These are phyloP conservation scores for Lophiotrema nucula DNA, from an alignment of 495 filamentous ascomycete genomes.

Conservation along the genomic window DNA sequence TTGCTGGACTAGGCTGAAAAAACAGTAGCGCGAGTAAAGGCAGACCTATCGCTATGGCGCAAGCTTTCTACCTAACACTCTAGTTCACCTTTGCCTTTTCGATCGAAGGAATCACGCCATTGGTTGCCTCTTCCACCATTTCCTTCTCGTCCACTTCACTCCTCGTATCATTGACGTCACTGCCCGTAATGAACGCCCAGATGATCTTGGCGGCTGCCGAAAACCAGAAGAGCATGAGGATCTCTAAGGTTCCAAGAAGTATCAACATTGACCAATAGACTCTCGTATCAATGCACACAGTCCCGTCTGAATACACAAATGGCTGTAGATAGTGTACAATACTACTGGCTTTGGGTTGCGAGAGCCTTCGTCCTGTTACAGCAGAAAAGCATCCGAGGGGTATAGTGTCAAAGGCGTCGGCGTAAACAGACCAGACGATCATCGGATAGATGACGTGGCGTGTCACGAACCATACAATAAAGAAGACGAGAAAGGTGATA, in stretches of 20 bases:
- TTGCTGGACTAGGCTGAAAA: no score
- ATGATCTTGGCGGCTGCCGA: neutral
- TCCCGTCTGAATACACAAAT: neutral
- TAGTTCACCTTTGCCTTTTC: no score
- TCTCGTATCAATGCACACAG: neutral
- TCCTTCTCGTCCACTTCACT: neutral
- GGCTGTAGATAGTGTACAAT: neutral
- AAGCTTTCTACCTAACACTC: no score
- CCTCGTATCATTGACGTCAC: neutral
- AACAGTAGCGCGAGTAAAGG: no score
- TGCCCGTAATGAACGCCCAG: neutral
- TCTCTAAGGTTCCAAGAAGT: neutral
- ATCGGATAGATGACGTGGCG: conserved; percentile 75
- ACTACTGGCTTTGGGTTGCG: neutral
- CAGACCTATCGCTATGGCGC: no score
- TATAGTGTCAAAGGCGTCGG: conserved; percentile 60
- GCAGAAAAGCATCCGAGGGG: neutral
- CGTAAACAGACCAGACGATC: conserved; percentile 74
- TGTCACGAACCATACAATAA: conserved; percentile 77
- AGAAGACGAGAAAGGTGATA: conserved; percentile 77
- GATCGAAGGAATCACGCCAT: no score
- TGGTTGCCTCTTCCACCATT: neutral
- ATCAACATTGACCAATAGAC: neutral
- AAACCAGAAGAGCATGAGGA: neutral
- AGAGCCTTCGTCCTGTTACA: neutral